Evolutionary conservation across 2,329 filamentous ascomycete genomes (phyloP).

Genomic region (Colletotrichum agaves): DNA sequence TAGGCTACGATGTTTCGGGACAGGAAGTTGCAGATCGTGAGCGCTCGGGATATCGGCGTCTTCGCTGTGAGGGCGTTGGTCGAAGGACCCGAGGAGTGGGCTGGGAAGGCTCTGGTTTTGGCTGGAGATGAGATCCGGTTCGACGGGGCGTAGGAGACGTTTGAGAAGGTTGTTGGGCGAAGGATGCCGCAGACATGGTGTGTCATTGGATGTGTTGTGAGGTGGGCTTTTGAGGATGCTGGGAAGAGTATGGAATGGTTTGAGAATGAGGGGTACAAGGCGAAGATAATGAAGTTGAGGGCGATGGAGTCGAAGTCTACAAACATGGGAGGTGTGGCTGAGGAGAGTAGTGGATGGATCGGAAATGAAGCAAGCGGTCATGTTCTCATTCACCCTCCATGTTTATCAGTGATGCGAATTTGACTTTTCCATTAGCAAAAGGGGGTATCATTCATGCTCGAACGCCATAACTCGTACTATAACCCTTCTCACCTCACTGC

Average conservation of each 20-base stretch:
- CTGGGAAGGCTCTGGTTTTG: conserved; percentile 24
- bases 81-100: conserved; percentile 29
- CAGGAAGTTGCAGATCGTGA: conserved; percentile 42
- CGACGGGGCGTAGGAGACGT: conserved; percentile 22
- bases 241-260: conserved; percentile 37
- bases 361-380: not conserved
- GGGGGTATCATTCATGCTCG: conserved; percentile 31
- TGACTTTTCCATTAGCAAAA: conserved; percentile 8
- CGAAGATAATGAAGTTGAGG: conserved; percentile 23
- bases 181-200: conserved; percentile 24
- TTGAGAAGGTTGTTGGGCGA: conserved; percentile 9
- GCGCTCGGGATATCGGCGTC: conserved; percentile 41
- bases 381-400: too few species aligned
- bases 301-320: conserved; percentile 30
- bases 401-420: not conserved
- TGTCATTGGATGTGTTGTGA: conserved; percentile 18
- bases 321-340: conserved; percentile 40
- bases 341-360: conserved; percentile 40
- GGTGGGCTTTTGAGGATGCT: conserved; percentile 35
- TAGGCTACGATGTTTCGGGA: conserved; percentile 41
- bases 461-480: conserved; percentile 16
- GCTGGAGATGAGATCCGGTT: conserved; percentile 36
- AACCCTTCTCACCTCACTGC: not conserved
- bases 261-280: conserved; percentile 26
- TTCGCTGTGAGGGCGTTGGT: conserved; percentile 30